phyloP scores from a whole-genome alignment of 305 asterid species.

The Fraxinus xanthoxyloides region DNA sequence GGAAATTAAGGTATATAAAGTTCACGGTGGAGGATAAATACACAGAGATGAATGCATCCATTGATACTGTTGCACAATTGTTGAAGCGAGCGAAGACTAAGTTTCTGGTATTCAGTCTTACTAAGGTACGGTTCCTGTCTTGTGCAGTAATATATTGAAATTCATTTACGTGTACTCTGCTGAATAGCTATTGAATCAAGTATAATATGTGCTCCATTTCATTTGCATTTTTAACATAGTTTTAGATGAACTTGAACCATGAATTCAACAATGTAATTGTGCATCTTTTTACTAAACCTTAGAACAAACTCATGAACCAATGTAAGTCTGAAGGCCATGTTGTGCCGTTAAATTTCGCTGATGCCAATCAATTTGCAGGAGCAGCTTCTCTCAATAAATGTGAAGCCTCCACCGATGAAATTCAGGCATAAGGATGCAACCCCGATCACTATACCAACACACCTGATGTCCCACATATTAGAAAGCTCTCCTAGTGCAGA shows the following conservation, averaged over 20 bases:
- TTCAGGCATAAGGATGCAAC: neutral
- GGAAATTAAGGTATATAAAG: neutral
- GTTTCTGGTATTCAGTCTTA: neutral
- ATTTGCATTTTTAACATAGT: neutral
- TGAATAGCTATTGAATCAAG: neutral
- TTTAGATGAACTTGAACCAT: neutral
- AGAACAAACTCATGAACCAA: neutral
- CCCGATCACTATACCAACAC: neutral
- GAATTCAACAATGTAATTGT: neutral
- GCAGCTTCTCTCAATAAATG: neutral
- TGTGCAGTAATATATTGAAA: neutral
- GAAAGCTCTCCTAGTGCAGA: neutral
- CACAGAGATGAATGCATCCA: neutral
- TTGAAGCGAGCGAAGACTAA: neutral
- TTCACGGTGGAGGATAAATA: neutral
- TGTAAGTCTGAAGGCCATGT: neutral
- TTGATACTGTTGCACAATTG: neutral
- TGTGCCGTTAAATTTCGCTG: neutral
- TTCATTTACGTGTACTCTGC: neutral
- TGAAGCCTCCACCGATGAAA: neutral
- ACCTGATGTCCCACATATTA: neutral
- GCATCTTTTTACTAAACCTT: neutral
- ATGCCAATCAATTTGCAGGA: neutral
- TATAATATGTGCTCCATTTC: neutral
- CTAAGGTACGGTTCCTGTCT: neutral